A percentile compares a stretch with the other conserved stretches of the same genome.
phyloP scores from a whole-genome alignment of 306 rosid species.

The Gastrolobium bilobum region DNA sequence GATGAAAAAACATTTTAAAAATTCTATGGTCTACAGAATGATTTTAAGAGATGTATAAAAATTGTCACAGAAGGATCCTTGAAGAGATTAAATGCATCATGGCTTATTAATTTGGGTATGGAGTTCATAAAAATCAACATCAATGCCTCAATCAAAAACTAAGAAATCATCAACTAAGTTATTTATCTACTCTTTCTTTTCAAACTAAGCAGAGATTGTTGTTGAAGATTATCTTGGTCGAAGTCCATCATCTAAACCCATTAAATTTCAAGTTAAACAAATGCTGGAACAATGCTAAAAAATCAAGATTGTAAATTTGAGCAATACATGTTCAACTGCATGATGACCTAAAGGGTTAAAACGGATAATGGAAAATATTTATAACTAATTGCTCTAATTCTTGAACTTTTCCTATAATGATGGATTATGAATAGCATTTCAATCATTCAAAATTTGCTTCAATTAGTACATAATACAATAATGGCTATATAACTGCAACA shows the following conservation, averaged over 20 bases:
- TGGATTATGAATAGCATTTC: slow-evolving; percentile 16
- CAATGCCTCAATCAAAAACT: slow-evolving; percentile 2
- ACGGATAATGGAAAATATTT: background rate
- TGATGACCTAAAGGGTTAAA: slow-evolving; percentile 31
- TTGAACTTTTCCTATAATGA: slow-evolving; percentile 1
- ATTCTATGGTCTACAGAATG: background rate
- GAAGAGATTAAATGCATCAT: slow-evolving; percentile 36
- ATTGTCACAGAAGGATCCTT: slow-evolving; percentile 17
- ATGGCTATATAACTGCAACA: slow-evolving; percentile 1
- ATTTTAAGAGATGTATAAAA: background rate
- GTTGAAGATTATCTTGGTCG: slow-evolving; percentile 15
- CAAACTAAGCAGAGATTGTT: slow-evolving; percentile 13
- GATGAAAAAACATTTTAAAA: slow-evolving; percentile 10
- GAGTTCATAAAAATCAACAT: background rate
- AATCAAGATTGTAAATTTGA: background rate
- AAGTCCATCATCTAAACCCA: slow-evolving; percentile 27
- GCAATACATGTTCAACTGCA: slow-evolving; percentile 13
- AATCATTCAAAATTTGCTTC: slow-evolving; percentile 13
- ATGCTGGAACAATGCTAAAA: slow-evolving; percentile 19
- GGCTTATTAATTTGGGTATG: background rate
- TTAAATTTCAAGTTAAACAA: background rate
- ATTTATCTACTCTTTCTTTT: slow-evolving; percentile 13
- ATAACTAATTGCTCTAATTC: background rate
- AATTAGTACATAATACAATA: slow-evolving; percentile 11
- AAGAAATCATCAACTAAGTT: slow-evolving; percentile 22